Evolutionary conservation across 2,329 filamentous ascomycete genomes (phyloP).

Genomic region (Fusarium torulosum): DNA sequence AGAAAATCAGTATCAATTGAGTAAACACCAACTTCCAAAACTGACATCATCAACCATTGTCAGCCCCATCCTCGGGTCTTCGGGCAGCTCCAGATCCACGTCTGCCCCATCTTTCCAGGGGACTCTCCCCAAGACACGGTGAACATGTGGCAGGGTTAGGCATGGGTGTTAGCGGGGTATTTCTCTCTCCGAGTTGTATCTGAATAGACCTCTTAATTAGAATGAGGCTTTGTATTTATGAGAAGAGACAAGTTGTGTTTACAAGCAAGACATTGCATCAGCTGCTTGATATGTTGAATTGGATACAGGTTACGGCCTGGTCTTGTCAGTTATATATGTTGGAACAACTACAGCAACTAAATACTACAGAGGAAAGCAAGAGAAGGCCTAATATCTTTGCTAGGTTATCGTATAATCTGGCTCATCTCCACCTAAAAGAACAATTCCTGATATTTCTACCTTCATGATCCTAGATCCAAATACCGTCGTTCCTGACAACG

Average conservation of each 20-base stretch:
- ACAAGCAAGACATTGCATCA: conserved; percentile 1
- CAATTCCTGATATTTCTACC: not conserved
- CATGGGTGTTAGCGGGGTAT: conserved; percentile 16
- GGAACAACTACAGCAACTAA: not conserved
- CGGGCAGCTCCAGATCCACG: conserved; percentile 19
- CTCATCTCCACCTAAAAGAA: not conserved
- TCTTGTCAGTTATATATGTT: not conserved
- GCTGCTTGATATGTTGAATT: not conserved
- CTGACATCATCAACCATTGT: conserved; percentile 8
- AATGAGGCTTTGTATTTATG: not conserved
- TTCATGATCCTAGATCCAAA: not conserved
- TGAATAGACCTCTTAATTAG: not conserved
- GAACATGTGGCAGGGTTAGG: conserved; percentile 19
- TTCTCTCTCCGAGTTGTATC: not conserved
- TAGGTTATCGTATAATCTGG: conserved; percentile 5
- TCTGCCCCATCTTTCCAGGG: conserved; percentile 34
- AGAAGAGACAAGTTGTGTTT: not conserved
- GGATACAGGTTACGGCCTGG: not conserved
- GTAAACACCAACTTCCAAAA: not conserved
- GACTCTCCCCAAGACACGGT: conserved; percentile 17
- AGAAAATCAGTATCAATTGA: not conserved
- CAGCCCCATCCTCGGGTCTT: conserved; percentile 12
- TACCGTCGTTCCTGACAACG: conserved; percentile 2
- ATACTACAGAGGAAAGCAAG: not conserved
- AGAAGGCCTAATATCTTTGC: not conserved